A percentile compares a stretch with the other conserved stretches of the same genome.
Evolutionary conservation across 2,329 filamentous ascomycete species (phyloP).

Genomic region (Anthostomella pinea): DNA sequence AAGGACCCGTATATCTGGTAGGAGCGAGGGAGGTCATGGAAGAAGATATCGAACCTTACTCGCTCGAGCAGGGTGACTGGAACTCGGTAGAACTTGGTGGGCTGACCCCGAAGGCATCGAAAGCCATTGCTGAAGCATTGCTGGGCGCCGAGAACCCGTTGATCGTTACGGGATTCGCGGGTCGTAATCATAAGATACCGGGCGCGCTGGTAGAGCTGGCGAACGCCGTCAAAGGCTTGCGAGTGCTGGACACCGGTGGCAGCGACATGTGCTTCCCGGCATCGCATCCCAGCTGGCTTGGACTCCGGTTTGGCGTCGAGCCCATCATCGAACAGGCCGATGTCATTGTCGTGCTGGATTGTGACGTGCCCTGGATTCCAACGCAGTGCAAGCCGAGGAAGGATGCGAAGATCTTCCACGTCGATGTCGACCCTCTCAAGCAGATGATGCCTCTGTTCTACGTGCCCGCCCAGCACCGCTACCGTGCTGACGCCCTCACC

Average conservation of each 20-base stretch:
- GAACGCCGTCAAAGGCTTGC: slow-evolving; percentile 63
- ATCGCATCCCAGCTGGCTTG: slow-evolving; percentile 64
- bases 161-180: slow-evolving; percentile 68
- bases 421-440: slow-evolving; percentile 65
- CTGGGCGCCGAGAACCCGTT: slow-evolving; percentile 64
- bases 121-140: slow-evolving; percentile 60
- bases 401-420: slow-evolving; percentile 57
- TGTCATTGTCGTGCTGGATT: slow-evolving; percentile 80
- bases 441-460: slow-evolving; percentile 74
- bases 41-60: slow-evolving; percentile 73
- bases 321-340: slow-evolving; percentile 74
- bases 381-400: slow-evolving; percentile 60
- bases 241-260: slow-evolving; percentile 73
- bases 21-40: slow-evolving; percentile 83
- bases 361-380: slow-evolving; percentile 92
- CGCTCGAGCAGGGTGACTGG: slow-evolving; percentile 68
- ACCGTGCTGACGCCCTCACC: slow-evolving; percentile 62
- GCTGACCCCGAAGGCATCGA: slow-evolving; percentile 49
- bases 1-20: slow-evolving; percentile 76
- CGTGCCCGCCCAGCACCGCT: slow-evolving; percentile 62
- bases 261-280: slow-evolving; percentile 81
- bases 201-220: slow-evolving; percentile 64
- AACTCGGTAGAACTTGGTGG: slow-evolving; percentile 65
- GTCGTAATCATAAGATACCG: slow-evolving; percentile 64
- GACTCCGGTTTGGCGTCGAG: slow-evolving; percentile 72